Evolutionary conservation across 371 early-diverging fungal genomes (phyloP).

Genomic region (Mortierella sp.): DNA sequence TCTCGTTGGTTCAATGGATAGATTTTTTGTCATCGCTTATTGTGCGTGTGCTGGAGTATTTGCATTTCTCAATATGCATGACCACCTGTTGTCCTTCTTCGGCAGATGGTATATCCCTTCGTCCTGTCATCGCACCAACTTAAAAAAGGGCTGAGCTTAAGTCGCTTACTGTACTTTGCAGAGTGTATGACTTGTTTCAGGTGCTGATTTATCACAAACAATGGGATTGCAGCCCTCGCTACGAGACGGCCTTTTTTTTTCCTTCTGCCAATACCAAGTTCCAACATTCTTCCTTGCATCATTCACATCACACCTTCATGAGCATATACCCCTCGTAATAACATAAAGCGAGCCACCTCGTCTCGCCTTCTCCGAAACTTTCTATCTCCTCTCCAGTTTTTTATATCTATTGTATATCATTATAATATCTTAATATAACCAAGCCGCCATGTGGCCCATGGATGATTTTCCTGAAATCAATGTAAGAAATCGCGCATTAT

Average conservation of each 20-base stretch:
- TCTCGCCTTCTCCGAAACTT: background rate
- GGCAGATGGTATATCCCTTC: slow-evolving; percentile 16
- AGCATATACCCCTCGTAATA: slow-evolving; percentile 18
- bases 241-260: slow-evolving; percentile 4
- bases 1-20: no score
- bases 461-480: slow-evolving; percentile 56
- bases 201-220: background rate
- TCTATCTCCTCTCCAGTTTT: background rate
- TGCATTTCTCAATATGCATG: background rate
- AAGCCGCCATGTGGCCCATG: slow-evolving; percentile 43
- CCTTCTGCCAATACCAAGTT: background rate
- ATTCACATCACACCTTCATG: slow-evolving; percentile 7
- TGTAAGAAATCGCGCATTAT: slow-evolving; percentile 23
- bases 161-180: no score
- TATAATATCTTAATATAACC: background rate
- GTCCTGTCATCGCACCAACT: background rate
- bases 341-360: slow-evolving; percentile 4
- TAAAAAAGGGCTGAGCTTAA: slow-evolving; percentile 1
- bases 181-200: background rate
- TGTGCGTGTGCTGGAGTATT: no score
- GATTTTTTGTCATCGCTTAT: no score
- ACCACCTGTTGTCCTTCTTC: background rate
- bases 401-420: background rate
- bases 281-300: background rate
- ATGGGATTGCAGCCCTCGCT: background rate